Evolutionary conservation across 1,284 basidiomycete species (phyloP), one percentile per base, ranked within the genome.

Genomic region (Fomitiporia mediterranea): DNA sequence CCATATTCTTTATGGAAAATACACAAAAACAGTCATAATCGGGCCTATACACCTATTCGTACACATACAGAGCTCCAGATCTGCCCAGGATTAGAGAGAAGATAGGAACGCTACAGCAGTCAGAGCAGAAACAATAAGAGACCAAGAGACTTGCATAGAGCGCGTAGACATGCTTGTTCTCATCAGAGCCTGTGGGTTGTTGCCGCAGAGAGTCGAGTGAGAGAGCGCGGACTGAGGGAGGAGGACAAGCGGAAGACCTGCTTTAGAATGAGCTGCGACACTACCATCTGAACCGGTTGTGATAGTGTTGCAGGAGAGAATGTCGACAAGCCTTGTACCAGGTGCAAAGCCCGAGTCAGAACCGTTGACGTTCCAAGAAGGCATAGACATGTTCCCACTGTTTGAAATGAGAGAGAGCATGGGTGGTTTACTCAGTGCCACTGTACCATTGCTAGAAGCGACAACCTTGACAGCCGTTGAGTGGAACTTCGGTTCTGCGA

Each of bases 391-490:
- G 37, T 65, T 67, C 35, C 89, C 89, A 28, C 73, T 70, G 70
- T 89, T 89, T 17, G 84, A 82, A 51, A 91, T 68, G 15, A 89
- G 74, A 5, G 82, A 71, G 47, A 90, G 75, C 60, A 91, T 68
- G 0, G 86, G 85, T 0, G 78, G 72, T 68, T 91, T 91, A 48
- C 75, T 78, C 27, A 88, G 67, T 0, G 76, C 81, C 40, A 89
- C 70, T 0, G 80, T 75, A 56, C 77, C 72, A 43, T 69, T 56
- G 62, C 74, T 66, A 66, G 72, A 64, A 58, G 69, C 57, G 48
- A 81, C 67, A 65, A 81, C 72, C 54, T 80, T 72, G 75, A 82
- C 81, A 0, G 74, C 67, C 0, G 79, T 82, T 15, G 74, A 76
- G 60, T 82, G 70, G 68, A 82, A 90, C 3, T 39, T 23, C 39